Evolutionary conservation across 441 rosid species (phyloP), one percentile per base, ranked within the genome.

Genomic region (Adansonia rubrostipa): DNA sequence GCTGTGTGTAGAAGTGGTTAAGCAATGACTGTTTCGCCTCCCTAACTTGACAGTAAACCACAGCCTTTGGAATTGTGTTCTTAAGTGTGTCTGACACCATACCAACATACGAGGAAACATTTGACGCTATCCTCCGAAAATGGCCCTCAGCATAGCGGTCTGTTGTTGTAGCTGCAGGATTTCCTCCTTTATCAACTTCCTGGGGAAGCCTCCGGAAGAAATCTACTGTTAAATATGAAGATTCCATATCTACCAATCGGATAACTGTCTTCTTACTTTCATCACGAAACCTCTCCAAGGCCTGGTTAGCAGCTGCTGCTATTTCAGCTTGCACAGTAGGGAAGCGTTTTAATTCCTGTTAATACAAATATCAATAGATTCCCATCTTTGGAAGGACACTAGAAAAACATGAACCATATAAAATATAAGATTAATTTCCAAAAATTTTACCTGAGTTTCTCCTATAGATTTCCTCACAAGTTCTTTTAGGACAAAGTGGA

Each of bases 171-270:
- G 84, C 83, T 11, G 81, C 79, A 15, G 88, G 83, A 71, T 82
- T 80, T 81, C 87, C 90, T 42, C 76, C 84, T 80, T 80, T 89
- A 78, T 89, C 95, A 65, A 86, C 77, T 88, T 89, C 92, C 81
- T 91, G 97, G 0, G 92, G 98, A 77, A 94, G 96, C 81, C 80
- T 92, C 60, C 98, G 87, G 77, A 94, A 94, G 91, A 94, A 94
- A 9, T 94, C 98, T 48, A 91, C 98, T 0, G 98, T 94, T 62
- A 94, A 86, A 74, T 94, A 94, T 3, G 96, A 90, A 45, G 98
- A 83, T 80, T 94, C 98, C 98, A 94, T 94, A 76, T 94, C 98
- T 22, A 94, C 98, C 82, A 94, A 75, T 20, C 94, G 87, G 33
- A 89, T 3, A 51, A 85, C 93, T 1, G 96, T 91, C 82, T 88